These are phyloP conservation scores for Russula ochroleuca DNA, from an alignment of 768 basidiomycete genomes.

Conservation along the genomic window DNA sequence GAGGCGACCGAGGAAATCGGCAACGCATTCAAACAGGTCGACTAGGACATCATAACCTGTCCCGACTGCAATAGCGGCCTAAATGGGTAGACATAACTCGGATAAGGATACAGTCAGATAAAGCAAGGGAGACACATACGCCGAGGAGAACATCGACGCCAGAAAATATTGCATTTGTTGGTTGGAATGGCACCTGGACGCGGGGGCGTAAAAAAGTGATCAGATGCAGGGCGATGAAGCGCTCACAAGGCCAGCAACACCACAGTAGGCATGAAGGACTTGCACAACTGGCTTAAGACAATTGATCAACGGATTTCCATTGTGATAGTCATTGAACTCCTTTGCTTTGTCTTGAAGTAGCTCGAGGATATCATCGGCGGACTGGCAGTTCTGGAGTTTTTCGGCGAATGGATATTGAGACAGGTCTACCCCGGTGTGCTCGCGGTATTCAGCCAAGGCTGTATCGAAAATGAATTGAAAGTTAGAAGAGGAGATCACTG, in stretches of 20 bases:
- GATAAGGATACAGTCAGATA: no score
- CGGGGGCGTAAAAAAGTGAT: background rate
- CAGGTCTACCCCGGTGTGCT: background rate
- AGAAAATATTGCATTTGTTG: background rate
- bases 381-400: background rate
- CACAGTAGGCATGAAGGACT: background rate
- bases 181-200: background rate
- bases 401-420: background rate
- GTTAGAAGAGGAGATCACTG: background rate
- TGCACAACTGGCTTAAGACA: background rate
- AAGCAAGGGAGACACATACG: background rate
- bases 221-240: background rate
- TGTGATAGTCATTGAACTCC: background rate
- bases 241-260: background rate
- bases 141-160: background rate
- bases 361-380: background rate
- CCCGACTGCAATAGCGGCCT: background rate
- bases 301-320: background rate
- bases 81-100: background rate
- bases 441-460: background rate
- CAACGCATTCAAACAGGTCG: background rate
- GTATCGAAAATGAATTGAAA: background rate
- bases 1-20: background rate
- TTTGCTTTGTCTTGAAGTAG: background rate
- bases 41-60: background rate